These are phyloP conservation scores for Gossypium sturtianum DNA, from an alignment of 345 rosid genomes.

Conservation along the genomic window DNA sequence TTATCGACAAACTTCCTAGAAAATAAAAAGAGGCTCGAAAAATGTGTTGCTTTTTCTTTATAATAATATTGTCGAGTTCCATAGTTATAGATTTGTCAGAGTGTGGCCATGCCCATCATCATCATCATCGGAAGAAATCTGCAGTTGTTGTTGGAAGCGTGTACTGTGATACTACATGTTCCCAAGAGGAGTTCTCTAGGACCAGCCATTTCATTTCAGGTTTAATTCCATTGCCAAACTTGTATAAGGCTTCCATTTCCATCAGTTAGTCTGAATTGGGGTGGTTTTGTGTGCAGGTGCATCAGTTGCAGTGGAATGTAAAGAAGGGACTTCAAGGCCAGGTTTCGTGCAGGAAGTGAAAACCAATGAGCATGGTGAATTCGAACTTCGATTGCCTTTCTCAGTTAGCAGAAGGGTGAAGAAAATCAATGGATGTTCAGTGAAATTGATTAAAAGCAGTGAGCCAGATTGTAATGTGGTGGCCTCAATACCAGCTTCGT, in stretches of 20 bases:
- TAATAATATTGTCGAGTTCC: slow-evolving; percentile 24
- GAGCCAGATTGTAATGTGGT: slow-evolving; percentile 71
- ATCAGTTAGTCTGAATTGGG: background rate
- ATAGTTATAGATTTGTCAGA: slow-evolving; percentile 18
- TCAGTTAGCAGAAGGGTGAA: slow-evolving; percentile 55
- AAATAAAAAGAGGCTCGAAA: background rate
- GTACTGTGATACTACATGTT: slow-evolving; percentile 90
- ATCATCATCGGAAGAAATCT: slow-evolving; percentile 28
- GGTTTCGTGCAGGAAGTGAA: slow-evolving; percentile 54
- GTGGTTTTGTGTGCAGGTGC: slow-evolving; percentile 49
- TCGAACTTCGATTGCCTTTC: slow-evolving; percentile 60
- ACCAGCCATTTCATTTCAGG: slow-evolving; percentile 75
- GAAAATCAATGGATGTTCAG: slow-evolving; percentile 66
- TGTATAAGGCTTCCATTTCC: background rate
- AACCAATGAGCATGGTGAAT: slow-evolving; percentile 65
- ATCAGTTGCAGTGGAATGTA: slow-evolving; percentile 67
- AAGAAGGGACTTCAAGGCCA: slow-evolving; percentile 35
- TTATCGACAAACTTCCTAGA: background rate
- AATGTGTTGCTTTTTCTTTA: slow-evolving; percentile 35
- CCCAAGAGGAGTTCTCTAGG: slow-evolving; percentile 46
- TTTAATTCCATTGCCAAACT: slow-evolving; percentile 2
- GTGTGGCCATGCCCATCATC: slow-evolving; percentile 11
- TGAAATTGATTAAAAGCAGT: slow-evolving; percentile 56
- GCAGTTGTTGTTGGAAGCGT: slow-evolving; percentile 78
- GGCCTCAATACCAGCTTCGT: slow-evolving; percentile 58